phyloP scores from a whole-genome alignment of 1,139 yeast species.

The Wickerhamomyces sp. region DNA sequence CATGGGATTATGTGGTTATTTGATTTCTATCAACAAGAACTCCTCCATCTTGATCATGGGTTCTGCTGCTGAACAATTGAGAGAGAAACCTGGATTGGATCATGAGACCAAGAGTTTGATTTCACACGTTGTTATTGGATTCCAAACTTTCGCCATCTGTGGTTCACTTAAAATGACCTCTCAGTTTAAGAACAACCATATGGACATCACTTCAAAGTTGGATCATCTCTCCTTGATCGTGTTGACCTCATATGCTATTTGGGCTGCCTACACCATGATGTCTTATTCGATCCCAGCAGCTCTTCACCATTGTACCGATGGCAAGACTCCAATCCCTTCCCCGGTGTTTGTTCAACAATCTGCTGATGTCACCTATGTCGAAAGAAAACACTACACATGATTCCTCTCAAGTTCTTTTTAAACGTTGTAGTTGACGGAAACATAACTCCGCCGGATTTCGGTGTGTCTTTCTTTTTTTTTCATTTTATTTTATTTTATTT shows the following conservation, averaged over 20 bases:
- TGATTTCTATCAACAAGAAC: not conserved
- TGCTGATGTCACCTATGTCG: no score
- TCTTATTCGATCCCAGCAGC: not conserved
- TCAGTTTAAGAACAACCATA: conserved; percentile 2
- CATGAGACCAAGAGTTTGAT: not conserved
- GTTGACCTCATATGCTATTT: not conserved
- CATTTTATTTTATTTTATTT: no score
- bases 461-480: no score
- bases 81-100: not conserved
- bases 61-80: not conserved
- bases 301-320: not conserved
- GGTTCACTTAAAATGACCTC: conserved; percentile 4
- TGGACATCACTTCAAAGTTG: not conserved
- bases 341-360: no score
- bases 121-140: conserved; percentile 1
- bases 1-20: conserved; percentile 2
- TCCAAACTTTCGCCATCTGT: conserved; percentile 4
- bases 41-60: conserved; percentile 1
- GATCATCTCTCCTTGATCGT: conserved; percentile 5
- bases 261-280: not conserved
- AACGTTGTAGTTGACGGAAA: no score
- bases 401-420: no score
- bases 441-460: no score
- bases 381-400: no score
- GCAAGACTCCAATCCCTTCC: not conserved